phyloP scores from a whole-genome alignment of 164 flowering plant genomes.

The Magnolia kwangsiensis region DNA sequence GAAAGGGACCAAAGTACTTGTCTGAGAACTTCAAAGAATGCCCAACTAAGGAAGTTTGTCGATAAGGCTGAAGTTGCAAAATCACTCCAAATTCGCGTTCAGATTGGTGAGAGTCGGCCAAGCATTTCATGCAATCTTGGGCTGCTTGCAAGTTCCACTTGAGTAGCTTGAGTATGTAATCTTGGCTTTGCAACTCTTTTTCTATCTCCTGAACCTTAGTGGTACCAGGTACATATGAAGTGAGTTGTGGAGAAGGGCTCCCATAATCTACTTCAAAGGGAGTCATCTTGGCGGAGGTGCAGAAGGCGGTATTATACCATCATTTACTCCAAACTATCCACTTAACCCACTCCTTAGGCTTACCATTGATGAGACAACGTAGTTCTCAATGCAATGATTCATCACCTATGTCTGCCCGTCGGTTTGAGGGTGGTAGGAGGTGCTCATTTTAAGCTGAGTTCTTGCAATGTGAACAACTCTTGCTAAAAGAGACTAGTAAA shows the following conservation, averaged over 20 bases:
- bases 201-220: not conserved
- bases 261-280: not conserved
- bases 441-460: not conserved
- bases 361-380: not conserved
- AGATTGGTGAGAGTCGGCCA: not conserved
- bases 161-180: not conserved
- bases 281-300: not conserved
- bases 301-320: not conserved
- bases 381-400: not conserved
- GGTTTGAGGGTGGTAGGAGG: conserved; percentile 3
- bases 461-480: conserved; percentile 7
- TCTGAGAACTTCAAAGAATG: not conserved
- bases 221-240: not conserved
- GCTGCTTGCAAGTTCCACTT: not conserved
- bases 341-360: not conserved
- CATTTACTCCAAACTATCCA: not conserved
- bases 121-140: not conserved
- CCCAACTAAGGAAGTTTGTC: not conserved
- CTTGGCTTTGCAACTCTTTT: not conserved
- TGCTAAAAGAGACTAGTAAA: conserved; percentile 14
- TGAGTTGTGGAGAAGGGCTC: not conserved
- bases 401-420: conserved; percentile 12
- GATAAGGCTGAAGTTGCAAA: not conserved
- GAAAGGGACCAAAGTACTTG: not conserved
- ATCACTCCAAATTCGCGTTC: not conserved